Conservation (phyloP, 1,284 basidiomycete species). For the Ceratobasidium sp. region DNA sequence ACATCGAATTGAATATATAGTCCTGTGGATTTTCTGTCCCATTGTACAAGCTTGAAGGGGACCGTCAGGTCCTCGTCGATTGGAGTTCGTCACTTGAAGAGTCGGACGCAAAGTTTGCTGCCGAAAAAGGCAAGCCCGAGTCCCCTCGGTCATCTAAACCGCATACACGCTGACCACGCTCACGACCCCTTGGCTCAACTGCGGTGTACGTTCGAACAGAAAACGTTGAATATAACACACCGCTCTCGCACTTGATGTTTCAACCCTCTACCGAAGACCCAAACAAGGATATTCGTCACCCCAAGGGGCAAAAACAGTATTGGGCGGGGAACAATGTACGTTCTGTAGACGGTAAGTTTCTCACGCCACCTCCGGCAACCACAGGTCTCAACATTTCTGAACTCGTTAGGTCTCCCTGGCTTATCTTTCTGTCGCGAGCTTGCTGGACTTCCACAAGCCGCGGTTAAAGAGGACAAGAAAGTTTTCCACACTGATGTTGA, state of each 20-base stretch:
- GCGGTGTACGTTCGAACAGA: neutral
- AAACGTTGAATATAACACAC: neutral
- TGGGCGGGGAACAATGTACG: slow-evolving; percentile 64
- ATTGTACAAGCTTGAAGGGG: slow-evolving; percentile 64
- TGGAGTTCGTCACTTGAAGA: slow-evolving; percentile 56
- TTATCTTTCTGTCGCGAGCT: slow-evolving; percentile 34
- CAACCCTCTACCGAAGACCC: slow-evolving; percentile 13
- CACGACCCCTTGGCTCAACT: no score
- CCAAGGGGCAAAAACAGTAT: slow-evolving; percentile 61
- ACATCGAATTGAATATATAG: slow-evolving; percentile 52
- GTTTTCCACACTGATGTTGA: slow-evolving; percentile 29
- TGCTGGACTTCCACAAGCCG: slow-evolving; percentile 19
- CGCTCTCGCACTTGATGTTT: slow-evolving; percentile 40
- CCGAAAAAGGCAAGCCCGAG: slow-evolving; percentile 56
- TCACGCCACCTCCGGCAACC: neutral
- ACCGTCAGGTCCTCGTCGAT: slow-evolving; percentile 63
- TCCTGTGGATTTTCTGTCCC: slow-evolving; percentile 69
- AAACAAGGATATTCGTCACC: slow-evolving; percentile 20
- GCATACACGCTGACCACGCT: no score
- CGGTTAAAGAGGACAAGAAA: slow-evolving; percentile 26
- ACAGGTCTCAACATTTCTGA: neutral
- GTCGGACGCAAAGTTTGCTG: slow-evolving; percentile 52
- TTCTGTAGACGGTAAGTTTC: slow-evolving; percentile 64
- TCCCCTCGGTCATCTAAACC: slow-evolving; percentile 11
- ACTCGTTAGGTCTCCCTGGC: slow-evolving; percentile 23